Evolutionary conservation across 2,329 filamentous ascomycete genomes (phyloP), one percentile per base, ranked within the genome.

Genomic region (Colletotrichum tanaceti): DNA sequence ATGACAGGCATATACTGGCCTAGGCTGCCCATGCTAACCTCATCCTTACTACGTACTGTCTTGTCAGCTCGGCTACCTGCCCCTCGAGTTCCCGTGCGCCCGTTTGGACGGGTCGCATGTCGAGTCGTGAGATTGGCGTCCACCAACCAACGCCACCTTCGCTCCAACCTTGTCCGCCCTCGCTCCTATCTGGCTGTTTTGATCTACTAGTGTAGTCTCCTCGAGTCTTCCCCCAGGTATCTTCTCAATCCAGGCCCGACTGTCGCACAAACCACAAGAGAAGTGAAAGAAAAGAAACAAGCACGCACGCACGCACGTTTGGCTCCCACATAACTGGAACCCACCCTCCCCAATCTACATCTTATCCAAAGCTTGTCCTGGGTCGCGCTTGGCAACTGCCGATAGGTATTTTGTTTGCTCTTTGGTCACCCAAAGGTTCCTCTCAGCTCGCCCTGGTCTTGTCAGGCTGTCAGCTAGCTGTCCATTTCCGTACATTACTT

Each of bases 51-150:
- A 7, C 55, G 22, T 35, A 7, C 32, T 35, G 7, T 65, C 54
- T 13, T 44, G 59, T 52, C 59, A 58, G 63, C 54, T 68, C 55
- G 65, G 54, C 62, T 68, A 55, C 49, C 49, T 47, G 49, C 54
- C 49, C 53, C 41, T 63, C 54, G 47, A 60, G 54, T 65, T 68
- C 43, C 65, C 49, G 61, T 65, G 62, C 65, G 65, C 65, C 62
- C 65, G 65, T 59, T 68, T 32, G 65, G 47, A 49, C 57, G 57
- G 47, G 24, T 44, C 35, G 65, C 39, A 59, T 32, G 22, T 49
- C 44, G 57, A 59, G 57, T 47, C 54, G 43, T 68, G 61, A 65
- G 49, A 46, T 68, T 68, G 52, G 65, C 60, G 39, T 35, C 65
- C 46, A 57, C 65, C 60, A 47, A 41, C 52, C 52, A 58, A 58